Evolutionary conservation across 768 basidiomycete species (phyloP).

Genomic region (Leccinum subgranulosum): DNA sequence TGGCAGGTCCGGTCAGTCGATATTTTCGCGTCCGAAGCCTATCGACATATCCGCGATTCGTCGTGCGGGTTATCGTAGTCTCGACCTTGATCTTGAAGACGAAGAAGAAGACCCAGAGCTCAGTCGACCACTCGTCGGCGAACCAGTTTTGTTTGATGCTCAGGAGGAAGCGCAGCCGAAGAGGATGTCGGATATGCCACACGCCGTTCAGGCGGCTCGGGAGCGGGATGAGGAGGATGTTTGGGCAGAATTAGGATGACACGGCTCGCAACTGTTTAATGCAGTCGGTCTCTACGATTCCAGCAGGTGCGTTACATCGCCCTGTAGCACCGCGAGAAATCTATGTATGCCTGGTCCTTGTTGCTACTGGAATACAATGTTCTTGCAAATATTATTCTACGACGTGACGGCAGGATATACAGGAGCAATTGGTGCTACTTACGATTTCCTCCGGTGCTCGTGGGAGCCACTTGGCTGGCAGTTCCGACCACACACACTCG

Average conservation of each 20-base stretch:
- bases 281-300: too few species aligned
- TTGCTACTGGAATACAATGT: too few species aligned
- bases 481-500: neutral
- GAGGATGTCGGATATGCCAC: constrained; percentile 55
- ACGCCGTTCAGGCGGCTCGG: constrained; percentile 48
- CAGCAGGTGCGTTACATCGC: too few species aligned
- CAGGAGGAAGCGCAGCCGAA: constrained; percentile 32
- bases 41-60: constrained; percentile 77
- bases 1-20: constrained; percentile 79
- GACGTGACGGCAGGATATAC: too few species aligned
- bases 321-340: too few species aligned
- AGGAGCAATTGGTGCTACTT: too few species aligned
- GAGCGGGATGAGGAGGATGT: constrained; percentile 66
- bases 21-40: constrained; percentile 82
- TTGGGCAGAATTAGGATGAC: constrained; percentile 63
- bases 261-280: neutral
- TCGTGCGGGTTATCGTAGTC: constrained; percentile 53
- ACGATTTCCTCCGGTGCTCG: neutral
- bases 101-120: constrained; percentile 57
- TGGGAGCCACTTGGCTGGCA: neutral
- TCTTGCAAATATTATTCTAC: too few species aligned
- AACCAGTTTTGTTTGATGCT: constrained; percentile 65
- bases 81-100: constrained; percentile 72
- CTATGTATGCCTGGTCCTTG: too few species aligned
- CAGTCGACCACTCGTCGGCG: constrained; percentile 54